Conservation (phyloP, 768 basidiomycete species). For the Podaxis sp. region DNA sequence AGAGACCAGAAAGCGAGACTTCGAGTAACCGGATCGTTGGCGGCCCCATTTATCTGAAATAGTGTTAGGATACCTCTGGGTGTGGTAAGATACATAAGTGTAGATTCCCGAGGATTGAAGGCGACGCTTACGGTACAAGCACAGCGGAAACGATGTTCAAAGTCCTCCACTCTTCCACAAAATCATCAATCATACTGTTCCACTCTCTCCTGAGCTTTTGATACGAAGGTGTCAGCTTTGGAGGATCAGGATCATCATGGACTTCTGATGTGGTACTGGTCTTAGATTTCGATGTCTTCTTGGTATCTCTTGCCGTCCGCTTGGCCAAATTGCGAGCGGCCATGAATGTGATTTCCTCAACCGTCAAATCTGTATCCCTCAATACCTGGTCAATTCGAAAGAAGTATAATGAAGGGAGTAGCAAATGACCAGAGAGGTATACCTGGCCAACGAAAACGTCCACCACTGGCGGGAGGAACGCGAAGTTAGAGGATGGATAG, state of each 20-base stretch:
- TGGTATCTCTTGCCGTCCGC: not conserved
- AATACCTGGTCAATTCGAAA: not conserved
- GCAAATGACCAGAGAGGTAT: not conserved
- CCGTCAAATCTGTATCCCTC: not conserved
- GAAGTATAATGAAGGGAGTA: constrained; percentile 5
- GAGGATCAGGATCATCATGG: not conserved
- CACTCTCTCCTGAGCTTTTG: not conserved
- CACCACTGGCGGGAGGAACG: not conserved
- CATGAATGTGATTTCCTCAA: not conserved
- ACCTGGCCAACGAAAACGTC: not conserved
- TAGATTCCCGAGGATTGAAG: not conserved
- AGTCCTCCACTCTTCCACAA: not conserved
- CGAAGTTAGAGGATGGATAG: not conserved
- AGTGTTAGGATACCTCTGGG: not conserved
- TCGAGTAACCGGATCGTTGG: constrained; percentile 2
- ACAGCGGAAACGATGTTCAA: constrained; percentile 1
- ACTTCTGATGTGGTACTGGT: not conserved
- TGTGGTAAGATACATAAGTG: not conserved
- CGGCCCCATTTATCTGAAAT: not conserved
- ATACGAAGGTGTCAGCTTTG: not conserved
- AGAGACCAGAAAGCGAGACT: constrained; percentile 4
- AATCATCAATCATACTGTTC: not conserved
- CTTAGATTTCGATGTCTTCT: not conserved
- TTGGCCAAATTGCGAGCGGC: not conserved
- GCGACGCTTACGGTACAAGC: not conserved